Conservation (phyloP, 768 basidiomycete species). For the Calocera viscosa region DNA sequence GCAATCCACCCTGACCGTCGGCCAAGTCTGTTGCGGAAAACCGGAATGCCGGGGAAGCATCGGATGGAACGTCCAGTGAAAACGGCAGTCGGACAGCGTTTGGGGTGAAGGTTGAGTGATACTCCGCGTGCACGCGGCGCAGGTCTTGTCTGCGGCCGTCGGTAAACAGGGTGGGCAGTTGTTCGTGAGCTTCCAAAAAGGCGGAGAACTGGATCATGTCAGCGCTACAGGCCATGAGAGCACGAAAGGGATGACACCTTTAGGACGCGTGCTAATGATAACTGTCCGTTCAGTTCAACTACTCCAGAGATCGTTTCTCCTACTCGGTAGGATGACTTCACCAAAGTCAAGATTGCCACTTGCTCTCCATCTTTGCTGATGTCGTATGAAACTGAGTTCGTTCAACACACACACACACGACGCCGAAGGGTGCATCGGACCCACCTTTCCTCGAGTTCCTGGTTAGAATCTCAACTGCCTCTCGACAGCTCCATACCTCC, state of each 20-base stretch:
- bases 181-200: constrained; percentile 80
- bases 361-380: constrained; percentile 84
- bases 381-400: constrained; percentile 68
- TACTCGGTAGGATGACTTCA: constrained; percentile 79
- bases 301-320: constrained; percentile 88
- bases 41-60: constrained; percentile 77
- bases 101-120: constrained; percentile 61
- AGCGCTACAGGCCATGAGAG: background rate
- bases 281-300: constrained; percentile 68
- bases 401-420: too few species aligned
- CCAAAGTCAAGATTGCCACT: constrained; percentile 83
- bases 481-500: constrained; percentile 46
- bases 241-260: constrained; percentile 40
- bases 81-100: constrained; percentile 71
- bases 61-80: constrained; percentile 81
- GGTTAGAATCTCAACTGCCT: constrained; percentile 84
- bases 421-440: background rate
- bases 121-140: constrained; percentile 72
- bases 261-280: constrained; percentile 61
- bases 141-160: constrained; percentile 32
- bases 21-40: constrained; percentile 17
- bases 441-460: constrained; percentile 78
- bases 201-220: constrained; percentile 57
- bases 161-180: constrained; percentile 49
- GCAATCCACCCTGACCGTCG: constrained; percentile 51